Conservation (phyloP, 352 stramenopile species). For the Phytophthora brassicae region DNA sequence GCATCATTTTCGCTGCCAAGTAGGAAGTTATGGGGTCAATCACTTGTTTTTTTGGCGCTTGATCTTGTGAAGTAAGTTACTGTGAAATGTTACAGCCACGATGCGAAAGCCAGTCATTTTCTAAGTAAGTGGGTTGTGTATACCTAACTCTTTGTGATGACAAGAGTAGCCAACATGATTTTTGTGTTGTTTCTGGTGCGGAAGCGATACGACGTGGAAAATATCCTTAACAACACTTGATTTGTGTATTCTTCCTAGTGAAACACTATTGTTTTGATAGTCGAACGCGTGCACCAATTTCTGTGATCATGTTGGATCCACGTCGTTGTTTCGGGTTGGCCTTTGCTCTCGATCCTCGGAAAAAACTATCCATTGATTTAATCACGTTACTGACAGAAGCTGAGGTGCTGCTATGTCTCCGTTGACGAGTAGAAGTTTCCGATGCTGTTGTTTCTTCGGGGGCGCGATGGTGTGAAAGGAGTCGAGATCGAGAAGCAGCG, state of each 20-base stretch:
- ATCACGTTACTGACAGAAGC: constrained; percentile 63
- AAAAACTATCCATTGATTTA: constrained; percentile 57
- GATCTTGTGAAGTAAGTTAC: constrained; percentile 16
- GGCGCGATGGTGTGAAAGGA: constrained; percentile 9
- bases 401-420: constrained; percentile 54
- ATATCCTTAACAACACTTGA: no score
- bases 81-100: constrained; percentile 7
- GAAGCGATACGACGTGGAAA: no score
- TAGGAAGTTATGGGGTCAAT: constrained; percentile 16
- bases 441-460: constrained; percentile 15
- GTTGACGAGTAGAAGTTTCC: constrained; percentile 4
- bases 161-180: no score
- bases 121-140: constrained; percentile 25
- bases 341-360: constrained; percentile 41
- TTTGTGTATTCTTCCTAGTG: background rate
- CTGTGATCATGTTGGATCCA: constrained; percentile 45
- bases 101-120: constrained; percentile 23
- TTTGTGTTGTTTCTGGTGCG: no score
- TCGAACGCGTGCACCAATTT: constrained; percentile 33
- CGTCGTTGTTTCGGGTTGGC: constrained; percentile 35
- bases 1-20: constrained; percentile 45
- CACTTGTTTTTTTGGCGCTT: background rate
- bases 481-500: constrained; percentile 14
- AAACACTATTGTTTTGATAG: constrained; percentile 11
- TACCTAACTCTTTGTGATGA: constrained; percentile 10